These are phyloP conservation scores for Pneumocystis sp. DNA, from an alignment of 1,139 yeast genomes.

Conservation along the genomic window DNA sequence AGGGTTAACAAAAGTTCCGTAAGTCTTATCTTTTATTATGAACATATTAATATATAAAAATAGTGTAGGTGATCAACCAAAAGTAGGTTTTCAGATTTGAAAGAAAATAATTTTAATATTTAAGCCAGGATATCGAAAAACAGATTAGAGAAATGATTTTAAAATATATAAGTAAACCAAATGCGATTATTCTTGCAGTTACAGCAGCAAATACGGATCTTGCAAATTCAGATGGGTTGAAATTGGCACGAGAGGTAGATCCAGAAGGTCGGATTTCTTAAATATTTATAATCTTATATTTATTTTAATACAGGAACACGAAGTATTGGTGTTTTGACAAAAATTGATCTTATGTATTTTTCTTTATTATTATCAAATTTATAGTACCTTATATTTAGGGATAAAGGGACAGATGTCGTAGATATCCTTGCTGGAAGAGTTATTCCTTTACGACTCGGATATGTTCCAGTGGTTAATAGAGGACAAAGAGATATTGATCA, in stretches of 20 bases:
- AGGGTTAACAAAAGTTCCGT: slow-evolving; percentile 94
- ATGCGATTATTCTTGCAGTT: slow-evolving; percentile 87
- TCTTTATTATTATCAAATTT: background rate
- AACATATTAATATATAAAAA: background rate
- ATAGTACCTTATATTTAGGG: slow-evolving; percentile 22
- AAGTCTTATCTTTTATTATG: background rate
- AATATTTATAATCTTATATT: background rate
- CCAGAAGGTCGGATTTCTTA: slow-evolving; percentile 62
- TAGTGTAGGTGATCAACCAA: slow-evolving; percentile 90
- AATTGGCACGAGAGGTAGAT: slow-evolving; percentile 92
- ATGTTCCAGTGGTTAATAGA: slow-evolving; percentile 93
- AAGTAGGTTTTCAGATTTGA: slow-evolving; percentile 18
- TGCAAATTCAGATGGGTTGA: slow-evolving; percentile 94
- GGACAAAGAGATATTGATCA: slow-evolving; percentile 91
- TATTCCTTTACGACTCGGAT: slow-evolving; percentile 88
- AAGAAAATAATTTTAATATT: background rate
- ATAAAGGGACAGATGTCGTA: slow-evolving; percentile 95
- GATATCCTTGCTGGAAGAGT: slow-evolving; percentile 93
- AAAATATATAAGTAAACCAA: slow-evolving; percentile 87
- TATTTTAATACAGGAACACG: slow-evolving; percentile 26
- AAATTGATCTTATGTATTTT: slow-evolving; percentile 69
- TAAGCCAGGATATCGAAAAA: slow-evolving; percentile 56
- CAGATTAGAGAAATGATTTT: slow-evolving; percentile 90
- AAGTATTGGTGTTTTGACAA: slow-evolving; percentile 93
- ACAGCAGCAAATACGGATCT: slow-evolving; percentile 95